Evolutionary conservation across 2,329 filamentous ascomycete species (phyloP), one percentile per base, ranked within the genome.

Genomic region (Pleomassaria siparia): DNA sequence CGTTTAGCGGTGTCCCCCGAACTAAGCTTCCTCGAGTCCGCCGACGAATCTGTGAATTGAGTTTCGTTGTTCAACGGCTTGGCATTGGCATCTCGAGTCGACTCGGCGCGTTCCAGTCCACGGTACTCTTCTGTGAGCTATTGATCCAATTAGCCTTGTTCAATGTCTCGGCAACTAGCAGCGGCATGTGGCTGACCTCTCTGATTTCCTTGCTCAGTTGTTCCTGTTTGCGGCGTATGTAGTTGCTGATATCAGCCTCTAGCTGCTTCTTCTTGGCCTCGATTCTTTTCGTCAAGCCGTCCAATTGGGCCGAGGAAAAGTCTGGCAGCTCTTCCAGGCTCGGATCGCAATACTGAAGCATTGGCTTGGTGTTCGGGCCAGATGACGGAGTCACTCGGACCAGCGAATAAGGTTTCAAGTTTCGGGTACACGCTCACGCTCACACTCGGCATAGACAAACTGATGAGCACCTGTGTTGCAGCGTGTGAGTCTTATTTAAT

Each of bases 191-290:
- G 24, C 65, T n/a, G n/a, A 70, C 66, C 65, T 69, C 55, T 32
- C 56, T 57, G 52, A 63, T 63, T 60, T 66, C 62, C 25, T 44
- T 40, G 45, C 58, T 56, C 55, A 71, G 55, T 29, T 69, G 63
- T 37, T 53, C 53, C 57, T 70, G 67, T 56, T 69, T 68, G 50
- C 46, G 50, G 45, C 40, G 46, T 46, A 69, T 68, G 50, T 70
- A 71, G 39, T 55, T 55, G 43, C 58, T 36, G 53, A 71, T 70
- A 55, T 70, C 67, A 36, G 48, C 46, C 58, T 71, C 64, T 49
- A 71, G 66, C 54, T 64, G 60, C 58, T 63, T 62, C 51, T 67
- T 60, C 43, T 66, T 63, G 37, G 53, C 53, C 58, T 71, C 66
- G 48, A 71, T 58, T 52, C 54, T 66, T 56, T 55, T 56, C 45